Evolutionary conservation across 768 basidiomycete species (phyloP).

Genomic region (Lactarius psammicola): DNA sequence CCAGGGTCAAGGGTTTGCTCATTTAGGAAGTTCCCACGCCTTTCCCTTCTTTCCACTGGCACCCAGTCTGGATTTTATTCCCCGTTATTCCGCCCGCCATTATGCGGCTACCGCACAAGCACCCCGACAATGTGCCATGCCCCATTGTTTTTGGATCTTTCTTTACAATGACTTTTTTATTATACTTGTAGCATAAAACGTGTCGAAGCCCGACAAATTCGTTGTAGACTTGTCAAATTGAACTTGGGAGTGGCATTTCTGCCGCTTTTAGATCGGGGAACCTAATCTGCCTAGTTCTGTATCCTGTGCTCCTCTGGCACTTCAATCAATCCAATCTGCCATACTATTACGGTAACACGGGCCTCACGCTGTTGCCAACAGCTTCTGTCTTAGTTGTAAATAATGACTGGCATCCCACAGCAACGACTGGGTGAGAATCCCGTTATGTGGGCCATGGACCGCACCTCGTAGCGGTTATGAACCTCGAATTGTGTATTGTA

Average conservation of each 20-base stretch:
- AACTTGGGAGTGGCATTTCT: background rate
- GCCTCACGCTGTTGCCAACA: background rate
- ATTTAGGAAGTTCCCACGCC: slow-evolving; percentile 27
- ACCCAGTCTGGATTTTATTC: slow-evolving; percentile 12
- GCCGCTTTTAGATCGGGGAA: slow-evolving; percentile 10
- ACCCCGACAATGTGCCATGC: background rate
- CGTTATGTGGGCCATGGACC: slow-evolving; percentile 5
- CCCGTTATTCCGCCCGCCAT: slow-evolving; percentile 12
- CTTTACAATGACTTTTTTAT: background rate
- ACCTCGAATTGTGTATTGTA: background rate
- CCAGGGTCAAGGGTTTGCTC: slow-evolving; percentile 30
- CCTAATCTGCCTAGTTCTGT: slow-evolving; percentile 16
- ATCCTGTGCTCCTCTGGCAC: slow-evolving; percentile 3
- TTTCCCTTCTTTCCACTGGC: background rate
- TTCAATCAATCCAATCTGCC: slow-evolving; percentile 1
- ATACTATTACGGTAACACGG: slow-evolving; percentile 13
- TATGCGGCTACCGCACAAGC: background rate
- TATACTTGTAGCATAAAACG: background rate
- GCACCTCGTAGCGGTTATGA: slow-evolving; percentile 10
- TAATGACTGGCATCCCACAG: background rate
- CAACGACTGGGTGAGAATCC: slow-evolving; percentile 11
- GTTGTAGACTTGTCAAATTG: background rate
- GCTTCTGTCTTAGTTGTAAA: slow-evolving; percentile 1
- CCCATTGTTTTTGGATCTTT: background rate
- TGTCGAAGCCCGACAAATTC: background rate